Conservation (phyloP, 345 rosid genomes). For the Mallotus nudiflorus region DNA sequence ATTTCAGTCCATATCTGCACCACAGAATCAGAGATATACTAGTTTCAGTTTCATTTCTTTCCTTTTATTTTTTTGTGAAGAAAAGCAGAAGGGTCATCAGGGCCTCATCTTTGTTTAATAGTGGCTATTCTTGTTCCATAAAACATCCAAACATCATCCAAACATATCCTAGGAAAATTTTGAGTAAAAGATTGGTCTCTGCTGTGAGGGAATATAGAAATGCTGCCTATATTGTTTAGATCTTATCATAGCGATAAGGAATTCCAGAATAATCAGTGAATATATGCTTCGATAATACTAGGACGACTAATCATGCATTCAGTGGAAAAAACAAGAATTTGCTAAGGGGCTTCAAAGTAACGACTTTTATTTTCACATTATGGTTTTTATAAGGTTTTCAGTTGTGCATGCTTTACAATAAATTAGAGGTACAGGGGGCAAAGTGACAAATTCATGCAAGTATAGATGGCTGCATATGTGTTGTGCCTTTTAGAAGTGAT, state of each 20-base stretch:
- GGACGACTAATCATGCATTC: background rate
- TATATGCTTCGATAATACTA: background rate
- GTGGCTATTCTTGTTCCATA: background rate
- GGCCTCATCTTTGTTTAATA: too few species aligned
- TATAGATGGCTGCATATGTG: too few species aligned
- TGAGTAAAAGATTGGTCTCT: background rate
- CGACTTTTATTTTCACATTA: background rate
- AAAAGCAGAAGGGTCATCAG: too few species aligned
- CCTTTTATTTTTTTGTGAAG: too few species aligned
- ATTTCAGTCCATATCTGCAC: too few species aligned
- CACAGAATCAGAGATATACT: too few species aligned
- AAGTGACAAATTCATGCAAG: too few species aligned
- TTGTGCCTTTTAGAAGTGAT: background rate
- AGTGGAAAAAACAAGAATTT: background rate
- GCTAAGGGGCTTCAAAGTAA: background rate
- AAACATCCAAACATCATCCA: background rate
- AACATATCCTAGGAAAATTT: too few species aligned
- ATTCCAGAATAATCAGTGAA: background rate
- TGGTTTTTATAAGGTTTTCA: background rate
- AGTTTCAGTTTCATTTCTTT: too few species aligned
- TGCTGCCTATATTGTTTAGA: background rate
- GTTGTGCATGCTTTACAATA: background rate
- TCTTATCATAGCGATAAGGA: background rate
- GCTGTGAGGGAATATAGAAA: background rate
- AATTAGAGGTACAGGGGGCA: too few species aligned